A percentile compares a stretch with the other conserved stretches of the same genome.
Conservation (phyloP, 1,284 basidiomycete genomes). For the Cryptococcus sp. region DNA sequence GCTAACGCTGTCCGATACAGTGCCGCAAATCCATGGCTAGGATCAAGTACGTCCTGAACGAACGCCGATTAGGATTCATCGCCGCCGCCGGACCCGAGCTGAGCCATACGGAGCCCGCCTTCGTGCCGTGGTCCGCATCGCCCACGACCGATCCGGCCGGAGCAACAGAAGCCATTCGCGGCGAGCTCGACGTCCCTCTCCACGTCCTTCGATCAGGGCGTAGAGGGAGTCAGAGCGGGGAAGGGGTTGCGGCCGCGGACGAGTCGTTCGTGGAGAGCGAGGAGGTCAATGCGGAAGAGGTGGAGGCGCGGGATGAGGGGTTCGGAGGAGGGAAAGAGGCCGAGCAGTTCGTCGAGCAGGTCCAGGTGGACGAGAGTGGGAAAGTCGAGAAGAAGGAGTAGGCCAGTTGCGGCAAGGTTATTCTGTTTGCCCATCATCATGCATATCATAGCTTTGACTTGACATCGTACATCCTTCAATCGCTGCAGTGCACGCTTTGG, state of each 20-base stretch:
- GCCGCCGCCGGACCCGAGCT: slow-evolving; percentile 58
- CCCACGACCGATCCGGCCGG: slow-evolving; percentile 27
- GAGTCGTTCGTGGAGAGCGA: slow-evolving; percentile 16
- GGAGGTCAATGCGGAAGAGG: slow-evolving; percentile 38
- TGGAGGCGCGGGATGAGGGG: slow-evolving; percentile 45
- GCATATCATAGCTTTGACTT: too few species aligned
- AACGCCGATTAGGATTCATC: slow-evolving; percentile 78
- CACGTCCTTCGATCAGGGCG: slow-evolving; percentile 4
- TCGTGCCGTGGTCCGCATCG: slow-evolving; percentile 26
- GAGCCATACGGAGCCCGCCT: slow-evolving; percentile 7
- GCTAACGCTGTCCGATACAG: slow-evolving; percentile 54
- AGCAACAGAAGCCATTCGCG: slow-evolving; percentile 21
- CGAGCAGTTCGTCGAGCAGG: slow-evolving; percentile 41
- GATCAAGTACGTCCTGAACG: slow-evolving; percentile 91
- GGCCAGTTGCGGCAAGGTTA: too few species aligned
- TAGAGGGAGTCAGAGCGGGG: slow-evolving; percentile 1
- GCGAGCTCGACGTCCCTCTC: slow-evolving; percentile 10
- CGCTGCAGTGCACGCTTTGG: too few species aligned
- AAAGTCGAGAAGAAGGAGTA: slow-evolving; percentile 29
- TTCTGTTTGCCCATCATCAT: too few species aligned
- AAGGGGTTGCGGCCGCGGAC: slow-evolving; percentile 10
- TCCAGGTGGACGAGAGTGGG: slow-evolving; percentile 28
- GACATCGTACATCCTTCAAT: too few species aligned
- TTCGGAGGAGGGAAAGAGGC: slow-evolving; percentile 45
- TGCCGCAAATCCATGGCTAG: slow-evolving; percentile 95